These are phyloP conservation scores for Trametes polyzona DNA, from an alignment of 1,284 basidiomycete genomes.

Conservation along the genomic window DNA sequence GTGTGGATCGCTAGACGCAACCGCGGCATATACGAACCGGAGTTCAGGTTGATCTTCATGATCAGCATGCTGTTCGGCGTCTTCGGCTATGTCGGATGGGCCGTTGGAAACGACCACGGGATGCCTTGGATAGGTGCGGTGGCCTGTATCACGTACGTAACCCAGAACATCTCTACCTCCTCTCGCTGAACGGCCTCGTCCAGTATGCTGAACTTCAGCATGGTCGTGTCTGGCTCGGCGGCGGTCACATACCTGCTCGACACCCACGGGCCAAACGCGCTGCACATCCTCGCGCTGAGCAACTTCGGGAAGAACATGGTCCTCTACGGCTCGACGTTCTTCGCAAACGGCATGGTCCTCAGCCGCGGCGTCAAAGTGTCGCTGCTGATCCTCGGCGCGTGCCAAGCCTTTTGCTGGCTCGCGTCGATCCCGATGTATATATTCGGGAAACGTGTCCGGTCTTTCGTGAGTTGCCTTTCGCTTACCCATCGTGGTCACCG, in stretches of 20 bases:
- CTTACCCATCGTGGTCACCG: no score
- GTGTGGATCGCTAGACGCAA: conserved; percentile 47
- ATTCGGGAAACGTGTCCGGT: conserved; percentile 45
- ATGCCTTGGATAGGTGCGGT: conserved; percentile 52
- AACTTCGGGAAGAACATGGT: conserved; percentile 51
- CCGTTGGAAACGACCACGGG: conserved; percentile 44
- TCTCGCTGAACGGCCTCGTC: neutral
- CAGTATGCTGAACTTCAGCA: conserved; percentile 43
- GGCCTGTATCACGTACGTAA: conserved; percentile 43
- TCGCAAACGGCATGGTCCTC: conserved; percentile 48
- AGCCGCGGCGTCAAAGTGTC: conserved; percentile 42
- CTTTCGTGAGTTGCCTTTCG: conserved; percentile 38
- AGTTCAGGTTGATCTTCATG: conserved; percentile 49
- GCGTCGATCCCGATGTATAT: conserved; percentile 46
- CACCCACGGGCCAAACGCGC: conserved; percentile 43
- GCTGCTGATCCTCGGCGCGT: conserved; percentile 42
- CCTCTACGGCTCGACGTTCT: conserved; percentile 49
- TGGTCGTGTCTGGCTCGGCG: conserved; percentile 45
- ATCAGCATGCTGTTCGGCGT: conserved; percentile 47
- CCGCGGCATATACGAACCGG: conserved; percentile 50
- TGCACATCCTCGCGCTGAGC: conserved; percentile 46
- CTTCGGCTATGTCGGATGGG: conserved; percentile 51
- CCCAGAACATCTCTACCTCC: neutral
- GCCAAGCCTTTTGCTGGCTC: conserved; percentile 45
- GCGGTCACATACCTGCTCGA: conserved; percentile 50